Base-by-base conservation (phyloP, 2,329 filamentous ascomycete genomes). In the Gyromitra esculenta region DNA sequence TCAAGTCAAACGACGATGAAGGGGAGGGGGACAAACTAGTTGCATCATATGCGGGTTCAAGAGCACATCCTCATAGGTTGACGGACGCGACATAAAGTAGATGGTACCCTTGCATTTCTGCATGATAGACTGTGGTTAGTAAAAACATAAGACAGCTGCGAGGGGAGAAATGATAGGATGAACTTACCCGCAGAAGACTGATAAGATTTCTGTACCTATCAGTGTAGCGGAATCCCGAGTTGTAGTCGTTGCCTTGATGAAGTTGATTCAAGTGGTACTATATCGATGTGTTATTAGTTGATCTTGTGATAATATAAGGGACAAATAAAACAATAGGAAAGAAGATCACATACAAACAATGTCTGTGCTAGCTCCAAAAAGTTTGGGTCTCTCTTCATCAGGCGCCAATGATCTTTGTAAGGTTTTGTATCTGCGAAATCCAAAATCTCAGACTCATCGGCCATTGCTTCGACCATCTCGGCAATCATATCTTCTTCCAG, bases 1-100 rank as follows among this genome's bases (percentile, higher is more conserved):
- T 11, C 41, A 45, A 8, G 31, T 64, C 39, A 31, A 11, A 15
- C 41, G 50, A 15, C 41, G 50, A 50, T 18, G 4, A 25, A 11
- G 15, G 35, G 25, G 18, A 21, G 18, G 59, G 35, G 15, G 5
- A 52, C 57, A 37, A 65, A 77, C 71, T 31, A 77, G 71, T 25
- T 65, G 37, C 75, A 77, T 77, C 66, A 73, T 74, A 52, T 70
- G 71, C 8, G 75, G 75, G 5, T 77, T 74, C 31, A 74, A 65
- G 35, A 77, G 72, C 60, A 73, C 71, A 18, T 77, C 75, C 31
- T 77, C 71, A 15, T 77, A 77, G 21, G 72, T 73, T 4, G 70
- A 74, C 52, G 72, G 71, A 11, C 72, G 71, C 9, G 64, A 77
- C 75, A 77, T 77, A 9, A 74, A 73, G 25, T 77, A 77, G 5